Percentiles rank a stretch among this genome's conserved stretches.
Evolutionary conservation across 2,329 filamentous ascomycete species (phyloP).

Genomic region (Dryadomyces sulphureus): DNA sequence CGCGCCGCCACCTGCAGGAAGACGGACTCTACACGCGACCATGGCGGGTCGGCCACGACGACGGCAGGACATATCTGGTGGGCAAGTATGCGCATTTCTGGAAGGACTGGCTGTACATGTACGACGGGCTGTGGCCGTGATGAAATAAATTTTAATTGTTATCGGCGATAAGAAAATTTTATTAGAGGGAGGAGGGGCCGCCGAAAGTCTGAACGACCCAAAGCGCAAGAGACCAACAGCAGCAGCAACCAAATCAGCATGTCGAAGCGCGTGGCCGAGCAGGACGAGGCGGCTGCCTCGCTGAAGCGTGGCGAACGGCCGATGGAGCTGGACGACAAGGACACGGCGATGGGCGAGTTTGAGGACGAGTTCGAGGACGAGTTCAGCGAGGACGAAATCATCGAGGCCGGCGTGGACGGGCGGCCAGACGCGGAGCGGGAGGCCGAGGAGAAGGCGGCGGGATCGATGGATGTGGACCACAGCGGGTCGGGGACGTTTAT

Average conservation of each 20-base stretch:
- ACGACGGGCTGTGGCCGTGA: slow-evolving; percentile 27
- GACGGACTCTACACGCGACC: slow-evolving; percentile 25
- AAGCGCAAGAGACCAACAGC: background rate
- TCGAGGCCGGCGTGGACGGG: slow-evolving; percentile 89
- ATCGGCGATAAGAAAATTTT: background rate
- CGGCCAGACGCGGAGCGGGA: slow-evolving; percentile 85
- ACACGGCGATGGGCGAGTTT: slow-evolving; percentile 60
- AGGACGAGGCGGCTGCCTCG: slow-evolving; percentile 17
- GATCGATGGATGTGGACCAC: slow-evolving; percentile 76
- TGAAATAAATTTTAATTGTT: background rate
- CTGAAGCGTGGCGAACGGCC: slow-evolving; percentile 48
- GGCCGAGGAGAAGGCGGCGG: slow-evolving; percentile 61
- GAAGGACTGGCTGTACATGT: slow-evolving; percentile 34
- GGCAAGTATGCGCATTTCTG: slow-evolving; percentile 30
- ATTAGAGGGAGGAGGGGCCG: background rate
- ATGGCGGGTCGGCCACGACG: slow-evolving; percentile 26
- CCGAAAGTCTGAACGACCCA: background rate
- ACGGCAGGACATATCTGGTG: slow-evolving; percentile 26
- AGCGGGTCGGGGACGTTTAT: slow-evolving; percentile 70
- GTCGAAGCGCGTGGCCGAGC: slow-evolving; percentile 11
- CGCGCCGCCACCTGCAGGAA: slow-evolving; percentile 27
- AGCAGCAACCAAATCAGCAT: slow-evolving; percentile 2
- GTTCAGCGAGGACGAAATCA: slow-evolving; percentile 73
- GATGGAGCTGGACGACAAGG: slow-evolving; percentile 46
- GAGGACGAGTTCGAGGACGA: slow-evolving; percentile 93